These are phyloP conservation scores for Podochytrium sp. DNA, from an alignment of 192 early-diverging fungal species.

Conservation along the genomic window DNA sequence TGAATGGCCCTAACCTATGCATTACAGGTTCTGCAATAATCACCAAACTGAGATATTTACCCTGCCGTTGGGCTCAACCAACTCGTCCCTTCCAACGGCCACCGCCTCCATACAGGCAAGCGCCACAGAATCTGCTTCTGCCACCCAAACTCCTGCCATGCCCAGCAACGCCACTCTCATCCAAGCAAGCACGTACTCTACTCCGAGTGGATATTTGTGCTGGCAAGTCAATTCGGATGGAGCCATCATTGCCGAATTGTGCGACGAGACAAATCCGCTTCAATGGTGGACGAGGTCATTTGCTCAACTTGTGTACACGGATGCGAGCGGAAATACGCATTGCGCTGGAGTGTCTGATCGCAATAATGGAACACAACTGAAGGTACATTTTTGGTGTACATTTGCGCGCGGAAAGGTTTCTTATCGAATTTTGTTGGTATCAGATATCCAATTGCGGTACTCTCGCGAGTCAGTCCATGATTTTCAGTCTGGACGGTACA, in stretches of 20 bases:
- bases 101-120: background rate
- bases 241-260: slow-evolving; percentile 5
- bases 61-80: background rate
- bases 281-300: slow-evolving; percentile 34
- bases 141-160: background rate
- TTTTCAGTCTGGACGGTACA: slow-evolving; percentile 4
- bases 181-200: slow-evolving; percentile 6
- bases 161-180: slow-evolving; percentile 12
- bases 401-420: no score
- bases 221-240: slow-evolving; percentile 18
- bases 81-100: background rate
- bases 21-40: slow-evolving; percentile 22
- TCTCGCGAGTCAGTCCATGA: slow-evolving; percentile 10
- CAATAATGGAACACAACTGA: slow-evolving; percentile 11
- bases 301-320: slow-evolving; percentile 19
- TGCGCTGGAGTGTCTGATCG: slow-evolving; percentile 21
- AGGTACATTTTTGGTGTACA: slow-evolving; percentile 7
- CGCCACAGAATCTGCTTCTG: background rate
- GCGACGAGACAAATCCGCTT: slow-evolving; percentile 2
- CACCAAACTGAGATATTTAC: slow-evolving; percentile 14
- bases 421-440: background rate
- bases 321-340: background rate
- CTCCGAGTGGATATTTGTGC: background rate
- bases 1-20: background rate
- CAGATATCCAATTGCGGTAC: slow-evolving; percentile 2